Evolutionary conservation across 495 filamentous ascomycete species (phyloP).

Genomic region (Lepraria neglecta): DNA sequence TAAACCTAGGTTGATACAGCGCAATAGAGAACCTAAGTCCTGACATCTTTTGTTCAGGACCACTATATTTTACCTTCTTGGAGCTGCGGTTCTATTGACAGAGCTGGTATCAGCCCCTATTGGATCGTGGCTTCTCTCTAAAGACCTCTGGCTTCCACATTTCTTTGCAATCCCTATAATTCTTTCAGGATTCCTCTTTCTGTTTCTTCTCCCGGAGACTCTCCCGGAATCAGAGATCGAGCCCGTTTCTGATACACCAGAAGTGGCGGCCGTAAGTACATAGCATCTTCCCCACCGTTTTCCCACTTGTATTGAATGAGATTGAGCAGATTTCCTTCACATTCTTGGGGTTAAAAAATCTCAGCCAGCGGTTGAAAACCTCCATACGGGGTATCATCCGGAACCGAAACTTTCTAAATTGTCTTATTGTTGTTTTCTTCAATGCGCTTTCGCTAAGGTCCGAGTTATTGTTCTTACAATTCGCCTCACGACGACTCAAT

Average conservation of each 20-base stretch:
- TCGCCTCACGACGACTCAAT: slow-evolving; percentile 8
- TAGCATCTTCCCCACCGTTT: slow-evolving; percentile 1
- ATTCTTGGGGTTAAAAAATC: not conserved
- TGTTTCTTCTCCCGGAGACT: slow-evolving; percentile 5
- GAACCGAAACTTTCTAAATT: slow-evolving; percentile 1
- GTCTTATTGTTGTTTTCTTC: slow-evolving; percentile 6
- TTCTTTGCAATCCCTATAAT: too few species aligned
- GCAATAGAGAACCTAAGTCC: not conserved
- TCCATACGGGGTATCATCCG: slow-evolving; percentile 1
- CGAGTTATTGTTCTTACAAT: not conserved
- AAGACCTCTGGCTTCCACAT: too few species aligned
- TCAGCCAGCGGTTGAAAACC: slow-evolving; percentile 10
- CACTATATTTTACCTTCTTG: slow-evolving; percentile 2
- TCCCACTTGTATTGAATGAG: not conserved
- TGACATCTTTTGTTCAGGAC: slow-evolving; percentile 8
- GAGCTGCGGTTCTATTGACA: too few species aligned
- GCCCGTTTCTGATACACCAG: not conserved
- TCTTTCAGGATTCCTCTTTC: slow-evolving; percentile 2
- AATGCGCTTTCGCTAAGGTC: slow-evolving; percentile 2
- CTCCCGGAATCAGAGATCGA: slow-evolving; percentile 3
- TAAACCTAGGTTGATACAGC: not conserved
- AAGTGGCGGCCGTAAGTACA: slow-evolving; percentile 5
- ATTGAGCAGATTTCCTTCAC: slow-evolving; percentile 7
- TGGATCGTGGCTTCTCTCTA: too few species aligned
- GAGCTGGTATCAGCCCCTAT: too few species aligned